Evolutionary conservation across 2,329 filamentous ascomycete genomes (phyloP), one percentile per base, ranked within the genome.

Genomic region (Colletotrichum lentis): DNA sequence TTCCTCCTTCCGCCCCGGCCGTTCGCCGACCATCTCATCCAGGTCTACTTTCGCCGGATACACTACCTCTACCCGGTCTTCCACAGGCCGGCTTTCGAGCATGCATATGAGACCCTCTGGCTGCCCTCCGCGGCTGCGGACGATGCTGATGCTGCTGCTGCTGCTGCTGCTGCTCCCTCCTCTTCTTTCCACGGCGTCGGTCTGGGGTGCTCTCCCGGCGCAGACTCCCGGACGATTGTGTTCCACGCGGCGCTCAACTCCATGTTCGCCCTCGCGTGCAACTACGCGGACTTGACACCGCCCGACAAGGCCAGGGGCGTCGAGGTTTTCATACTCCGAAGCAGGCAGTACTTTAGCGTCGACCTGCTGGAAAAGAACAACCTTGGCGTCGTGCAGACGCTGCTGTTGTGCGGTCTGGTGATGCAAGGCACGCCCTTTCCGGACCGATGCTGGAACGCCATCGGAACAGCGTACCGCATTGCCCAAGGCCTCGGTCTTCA

Each of bases 11-110:
- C 81, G 0, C 79, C 81, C 1, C 77, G 81, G 1, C 67, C 74
- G 2, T 64, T 83, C 7, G 79, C 80, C 43, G 80, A 83, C 68
- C 77, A 81, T 44, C 73, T 83, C 1, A 47, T 83, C 3, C 69
- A 76, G 5, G 74, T 75, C 18, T 84, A 79, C 60, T 82, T 77
- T 69, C 72, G 79, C 16, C 71, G 75, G 10, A 73, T 83, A 1
- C 79, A 79, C 66, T 81, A 77, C 69, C 73, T 83, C 11, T 83
- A 82, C 59, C 82, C 82, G 0, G 79, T 82, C 63, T 79, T 83
- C 59, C 77, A 83, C 71, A 75, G 77, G 4, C 74, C 75, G 0
- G 76, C 76, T n/a, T 83, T 84, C 55, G 73, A 80, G 60, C 68
- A 70, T 20, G 79, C 78, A 0, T 82, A 82, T 54, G 71, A 77